Evolutionary conservation across 768 basidiomycete genomes (phyloP), one percentile per base, ranked within the genome.

Genomic region (Sutorius australiensis): DNA sequence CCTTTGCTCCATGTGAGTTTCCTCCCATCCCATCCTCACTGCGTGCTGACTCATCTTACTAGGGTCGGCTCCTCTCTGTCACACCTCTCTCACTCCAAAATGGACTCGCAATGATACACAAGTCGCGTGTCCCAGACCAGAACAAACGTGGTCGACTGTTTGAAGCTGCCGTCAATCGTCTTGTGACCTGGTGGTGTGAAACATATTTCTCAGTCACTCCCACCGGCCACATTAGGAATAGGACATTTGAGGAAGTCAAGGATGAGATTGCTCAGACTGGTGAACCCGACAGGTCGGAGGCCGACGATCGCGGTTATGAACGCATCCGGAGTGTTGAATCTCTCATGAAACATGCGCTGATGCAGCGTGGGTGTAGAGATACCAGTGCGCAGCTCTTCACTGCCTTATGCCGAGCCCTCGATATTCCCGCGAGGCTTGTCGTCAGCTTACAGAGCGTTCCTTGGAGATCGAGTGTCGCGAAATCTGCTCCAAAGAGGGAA

Each of bases 401-500:
- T 5, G 84, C 91, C 1, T 75, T 97, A 0, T 92, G 92, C 67
- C 80, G 97, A 19, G 90, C 84, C 6, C 76, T 98, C 6, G 87
- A 85, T 11, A 83, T 98, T 17, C 94, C 94, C 0, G 82, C 93
- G 6, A 77, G 97, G 43, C 75, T 98, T 47, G 88, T 98, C 10
- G 86, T 87, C 58, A 95, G 92, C 63, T 70, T 99, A 40, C 95
- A 98, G 70, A 85, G 90, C 48, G 84, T 98, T 10, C 92, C 93
- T 10, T 98, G 94, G 94, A 81, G 93, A 66, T 81, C 82, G 17
- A 72, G 75, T 30, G 75, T 81, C 14, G 83, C 82, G 5, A 85
- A 82, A 62, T 73, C 63, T 30, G 67, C 72, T 45, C 14, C 55
- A 63, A 49, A 82, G 77, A 66, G 62, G 65, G 48, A 73, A 70